Evolutionary conservation across 2,329 filamentous ascomycete species (phyloP).

Genomic region (Phoma sp.): DNA sequence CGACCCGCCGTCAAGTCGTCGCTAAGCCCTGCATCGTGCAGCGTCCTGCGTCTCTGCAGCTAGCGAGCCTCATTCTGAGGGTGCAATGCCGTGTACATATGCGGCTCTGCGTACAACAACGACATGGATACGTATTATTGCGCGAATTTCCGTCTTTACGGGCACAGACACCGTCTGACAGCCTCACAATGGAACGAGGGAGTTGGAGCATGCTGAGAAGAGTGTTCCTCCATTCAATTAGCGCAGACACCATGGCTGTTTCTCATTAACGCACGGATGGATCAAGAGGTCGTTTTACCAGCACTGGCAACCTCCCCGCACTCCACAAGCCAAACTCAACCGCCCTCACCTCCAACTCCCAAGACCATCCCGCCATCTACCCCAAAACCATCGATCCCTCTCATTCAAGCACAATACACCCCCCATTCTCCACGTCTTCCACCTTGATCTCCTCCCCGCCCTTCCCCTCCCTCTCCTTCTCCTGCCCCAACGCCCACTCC

Average conservation of each 20-base stretch:
- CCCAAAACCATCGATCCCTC: too few relatives aligned
- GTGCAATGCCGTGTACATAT: background rate
- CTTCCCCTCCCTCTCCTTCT: background rate
- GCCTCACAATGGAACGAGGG: too few relatives aligned
- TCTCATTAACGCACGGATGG: too few relatives aligned
- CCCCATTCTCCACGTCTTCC: slow-evolving; percentile 1
- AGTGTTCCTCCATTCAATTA: too few relatives aligned
- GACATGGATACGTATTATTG: background rate
- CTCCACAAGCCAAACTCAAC: too few relatives aligned
- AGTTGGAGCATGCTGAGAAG: too few relatives aligned
- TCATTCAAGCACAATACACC: slow-evolving; percentile 2
- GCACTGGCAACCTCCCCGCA: too few relatives aligned
- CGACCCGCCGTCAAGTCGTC: slow-evolving; percentile 2
- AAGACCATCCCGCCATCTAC: too few relatives aligned
- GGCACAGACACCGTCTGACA: too few relatives aligned
- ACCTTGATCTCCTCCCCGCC: background rate
- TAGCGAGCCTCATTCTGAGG: slow-evolving; percentile 15
- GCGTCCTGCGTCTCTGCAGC: background rate
- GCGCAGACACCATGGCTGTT: too few relatives aligned
- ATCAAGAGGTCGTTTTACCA: too few relatives aligned
- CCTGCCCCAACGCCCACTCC: slow-evolving; percentile 7
- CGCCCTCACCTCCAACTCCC: too few relatives aligned
- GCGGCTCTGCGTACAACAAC: slow-evolving; percentile 5
- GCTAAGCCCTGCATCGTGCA: slow-evolving; percentile 6
- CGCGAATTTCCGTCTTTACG: slow-evolving; percentile 1